phyloP scores from a whole-genome alignment of 2,329 filamentous ascomycete species.

The Metarhizium anisopliae region DNA sequence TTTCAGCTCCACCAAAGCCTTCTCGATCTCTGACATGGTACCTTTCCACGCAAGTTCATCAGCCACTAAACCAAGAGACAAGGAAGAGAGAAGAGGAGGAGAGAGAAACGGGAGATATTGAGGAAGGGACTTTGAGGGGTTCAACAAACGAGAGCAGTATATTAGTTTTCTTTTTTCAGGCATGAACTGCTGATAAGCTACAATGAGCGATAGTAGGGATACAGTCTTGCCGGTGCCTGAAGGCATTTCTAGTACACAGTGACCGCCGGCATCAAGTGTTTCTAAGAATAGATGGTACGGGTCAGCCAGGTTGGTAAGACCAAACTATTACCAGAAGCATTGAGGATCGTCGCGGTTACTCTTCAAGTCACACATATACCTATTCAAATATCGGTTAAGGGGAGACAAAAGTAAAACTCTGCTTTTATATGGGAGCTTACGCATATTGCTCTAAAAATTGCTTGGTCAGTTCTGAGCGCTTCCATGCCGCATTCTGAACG shows the following conservation, averaged over 20 bases:
- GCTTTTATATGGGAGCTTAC: conserved; percentile 21
- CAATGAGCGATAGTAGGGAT: conserved; percentile 85
- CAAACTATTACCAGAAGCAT: background rate
- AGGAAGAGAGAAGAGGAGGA: background rate
- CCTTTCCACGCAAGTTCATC: conserved; percentile 26
- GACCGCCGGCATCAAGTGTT: conserved; percentile 87
- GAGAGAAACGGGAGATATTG: background rate
- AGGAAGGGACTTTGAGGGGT: background rate
- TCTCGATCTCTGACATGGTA: conserved; percentile 99
- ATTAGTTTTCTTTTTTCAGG: conserved; percentile 93
- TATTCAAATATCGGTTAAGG: conserved; percentile 12
- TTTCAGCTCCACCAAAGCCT: conserved; percentile 85
- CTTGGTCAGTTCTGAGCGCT: background rate
- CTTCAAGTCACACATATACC: conserved; percentile 50
- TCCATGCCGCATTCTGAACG: background rate
- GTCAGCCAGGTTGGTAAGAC: background rate
- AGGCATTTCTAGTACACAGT: conserved; percentile 98
- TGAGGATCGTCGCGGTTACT: conserved; percentile 23
- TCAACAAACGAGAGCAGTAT: conserved; percentile 74
- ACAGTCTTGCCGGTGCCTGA: conserved; percentile 98
- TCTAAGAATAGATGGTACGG: conserved; percentile 21
- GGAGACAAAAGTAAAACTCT: background rate
- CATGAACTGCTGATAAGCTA: conserved; percentile 92
- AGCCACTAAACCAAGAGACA: background rate
- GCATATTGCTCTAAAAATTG: conserved; percentile 42